Percentiles rank a stretch among this genome's conserved stretches.
These are phyloP conservation scores for Pyrrhoderma noxium DNA, from an alignment of 1,284 basidiomycete species.

Conservation along the genomic window DNA sequence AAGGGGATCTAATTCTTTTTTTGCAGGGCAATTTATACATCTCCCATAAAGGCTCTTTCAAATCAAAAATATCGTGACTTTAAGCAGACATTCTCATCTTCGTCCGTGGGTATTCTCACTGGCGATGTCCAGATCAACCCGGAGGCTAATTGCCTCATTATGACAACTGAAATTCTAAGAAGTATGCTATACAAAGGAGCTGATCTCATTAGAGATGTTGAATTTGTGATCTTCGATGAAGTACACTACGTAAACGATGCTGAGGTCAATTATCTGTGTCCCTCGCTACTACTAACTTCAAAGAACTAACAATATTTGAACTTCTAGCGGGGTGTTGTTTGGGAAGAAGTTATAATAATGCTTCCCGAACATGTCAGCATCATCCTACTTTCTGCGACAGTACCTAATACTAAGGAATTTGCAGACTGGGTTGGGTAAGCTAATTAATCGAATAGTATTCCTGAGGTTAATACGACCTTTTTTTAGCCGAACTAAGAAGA, in stretches of 20 bases:
- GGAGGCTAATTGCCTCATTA: constrained; percentile 94
- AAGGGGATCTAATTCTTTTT: constrained; percentile 8
- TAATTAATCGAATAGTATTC: background rate
- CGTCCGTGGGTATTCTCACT: constrained; percentile 93
- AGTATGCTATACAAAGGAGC: constrained; percentile 99
- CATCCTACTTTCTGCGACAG: constrained; percentile 94
- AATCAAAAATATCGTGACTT: constrained; percentile 99
- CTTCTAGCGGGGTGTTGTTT: constrained; percentile 91
- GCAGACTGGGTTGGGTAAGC: constrained; percentile 97
- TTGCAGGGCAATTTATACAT: constrained; percentile 88
- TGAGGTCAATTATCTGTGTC: constrained; percentile 54
- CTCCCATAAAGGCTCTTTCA: constrained; percentile 97
- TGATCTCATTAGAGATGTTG: constrained; percentile 96
- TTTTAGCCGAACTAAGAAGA: constrained; percentile 92
- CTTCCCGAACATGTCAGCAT: constrained; percentile 95
- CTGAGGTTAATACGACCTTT: constrained; percentile 2
- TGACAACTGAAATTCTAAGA: constrained; percentile 98
- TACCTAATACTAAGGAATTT: constrained; percentile 97
- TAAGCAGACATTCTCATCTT: constrained; percentile 90
- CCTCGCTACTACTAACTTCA: background rate
- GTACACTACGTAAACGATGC: constrained; percentile 99
- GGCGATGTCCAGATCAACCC: constrained; percentile 99
- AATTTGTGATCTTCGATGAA: constrained; percentile 99
- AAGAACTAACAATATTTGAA: background rate
- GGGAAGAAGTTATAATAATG: constrained; percentile 99